Percentiles rank a stretch among this genome's conserved stretches.
Conservation (phyloP, 169 alveolate genomes). For the Eimeria maxima region DNA sequence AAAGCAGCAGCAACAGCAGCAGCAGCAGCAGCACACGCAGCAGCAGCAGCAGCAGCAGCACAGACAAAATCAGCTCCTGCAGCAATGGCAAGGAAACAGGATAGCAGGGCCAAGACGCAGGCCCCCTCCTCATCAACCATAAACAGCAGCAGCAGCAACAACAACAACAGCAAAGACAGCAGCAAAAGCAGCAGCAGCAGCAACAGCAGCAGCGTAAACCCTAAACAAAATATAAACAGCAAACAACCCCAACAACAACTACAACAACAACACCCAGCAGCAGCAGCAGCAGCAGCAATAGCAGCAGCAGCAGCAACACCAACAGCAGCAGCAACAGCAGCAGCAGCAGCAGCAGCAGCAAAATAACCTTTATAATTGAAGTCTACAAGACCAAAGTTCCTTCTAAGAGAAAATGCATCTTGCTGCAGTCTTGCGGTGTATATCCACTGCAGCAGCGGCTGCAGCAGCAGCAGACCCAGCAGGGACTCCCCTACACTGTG, state of each 20-base stretch:
- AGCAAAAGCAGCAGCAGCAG: background rate
- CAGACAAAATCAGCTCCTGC: background rate
- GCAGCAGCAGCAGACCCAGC: constrained; percentile 51
- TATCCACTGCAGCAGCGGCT: constrained; percentile 60
- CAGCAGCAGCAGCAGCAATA: background rate
- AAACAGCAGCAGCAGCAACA: constrained; percentile 8
- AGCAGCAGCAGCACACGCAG: constrained; percentile 23
- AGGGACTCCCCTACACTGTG: constrained; percentile 78
- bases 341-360: constrained; percentile 3
- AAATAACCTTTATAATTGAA: background rate
- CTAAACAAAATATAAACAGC: background rate
- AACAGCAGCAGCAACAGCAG: background rate
- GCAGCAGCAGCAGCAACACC: background rate
- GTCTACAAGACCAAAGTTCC: constrained; percentile 85
- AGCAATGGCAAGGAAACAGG: too few species aligned
- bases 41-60: constrained; percentile 23
- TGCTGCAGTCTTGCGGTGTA: constrained; percentile 60
- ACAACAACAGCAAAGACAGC: background rate
- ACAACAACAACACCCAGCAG: background rate
- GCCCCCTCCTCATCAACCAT: too few species aligned
- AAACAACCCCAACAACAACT: background rate
- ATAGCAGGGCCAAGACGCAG: too few species aligned
- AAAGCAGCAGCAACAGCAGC: background rate
- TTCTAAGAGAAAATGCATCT: constrained; percentile 48
- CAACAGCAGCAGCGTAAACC: background rate